phyloP scores from a whole-genome alignment of 805 yeast genomes.

The Starmerella etchellsii region DNA sequence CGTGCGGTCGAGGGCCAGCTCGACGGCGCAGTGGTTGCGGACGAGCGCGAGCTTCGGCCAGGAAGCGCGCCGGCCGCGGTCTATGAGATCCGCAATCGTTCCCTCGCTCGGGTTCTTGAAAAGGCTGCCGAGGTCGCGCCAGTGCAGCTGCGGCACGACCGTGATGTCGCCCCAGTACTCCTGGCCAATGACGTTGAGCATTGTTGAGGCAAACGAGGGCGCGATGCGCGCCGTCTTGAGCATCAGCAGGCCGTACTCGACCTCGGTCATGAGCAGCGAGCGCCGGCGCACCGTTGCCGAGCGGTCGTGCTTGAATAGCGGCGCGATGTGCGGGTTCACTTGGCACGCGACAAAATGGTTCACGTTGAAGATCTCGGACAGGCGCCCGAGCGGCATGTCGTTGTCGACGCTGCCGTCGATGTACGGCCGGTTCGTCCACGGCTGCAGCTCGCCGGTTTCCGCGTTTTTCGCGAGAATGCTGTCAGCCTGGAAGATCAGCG shows the following conservation, averaged over 20 bases:
- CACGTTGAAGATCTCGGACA: constrained; percentile 93
- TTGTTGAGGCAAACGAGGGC: constrained; percentile 56
- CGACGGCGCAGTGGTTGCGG: constrained; percentile 80
- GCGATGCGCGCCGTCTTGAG: constrained; percentile 65
- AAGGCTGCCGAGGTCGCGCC: constrained; percentile 46
- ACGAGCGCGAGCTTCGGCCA: constrained; percentile 88
- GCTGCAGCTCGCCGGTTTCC: constrained; percentile 53
- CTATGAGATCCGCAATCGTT: constrained; percentile 53
- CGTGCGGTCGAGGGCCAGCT: constrained; percentile 71
- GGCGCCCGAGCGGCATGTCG: constrained; percentile 78
- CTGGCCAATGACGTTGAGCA: constrained; percentile 68
- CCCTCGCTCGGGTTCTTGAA: constrained; percentile 73
- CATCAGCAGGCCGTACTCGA: constrained; percentile 64
- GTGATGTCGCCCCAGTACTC: constrained; percentile 90
- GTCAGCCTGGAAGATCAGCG: constrained; percentile 79
- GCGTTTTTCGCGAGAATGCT: constrained; percentile 74
- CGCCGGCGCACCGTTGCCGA: background rate
- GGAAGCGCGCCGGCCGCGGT: constrained; percentile 79
- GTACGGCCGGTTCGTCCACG: constrained; percentile 74
- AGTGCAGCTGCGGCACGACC: constrained; percentile 62
- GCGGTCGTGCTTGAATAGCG: constrained; percentile 37
- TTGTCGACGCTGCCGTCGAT: constrained; percentile 95
- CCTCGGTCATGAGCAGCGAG: constrained; percentile 46
- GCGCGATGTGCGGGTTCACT: constrained; percentile 92
- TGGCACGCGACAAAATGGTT: constrained; percentile 96